Evolutionary conservation across 306 rosid genomes (phyloP).

Genomic region (Lotus japonicus): DNA sequence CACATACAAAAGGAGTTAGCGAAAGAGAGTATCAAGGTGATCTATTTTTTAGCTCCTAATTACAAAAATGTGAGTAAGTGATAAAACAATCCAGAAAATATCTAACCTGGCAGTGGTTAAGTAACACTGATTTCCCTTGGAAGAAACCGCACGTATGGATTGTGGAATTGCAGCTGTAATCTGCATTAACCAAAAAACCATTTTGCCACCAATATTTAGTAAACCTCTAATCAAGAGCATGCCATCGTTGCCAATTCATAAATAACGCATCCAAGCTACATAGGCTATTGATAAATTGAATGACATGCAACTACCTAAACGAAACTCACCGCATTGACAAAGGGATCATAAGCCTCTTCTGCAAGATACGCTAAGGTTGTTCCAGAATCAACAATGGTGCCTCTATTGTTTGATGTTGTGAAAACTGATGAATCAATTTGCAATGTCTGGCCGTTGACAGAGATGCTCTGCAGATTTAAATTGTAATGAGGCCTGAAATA

Average conservation of each 20-base stretch:
- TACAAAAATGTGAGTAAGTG: not conserved
- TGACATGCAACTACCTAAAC: conserved; percentile 7
- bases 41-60: not conserved
- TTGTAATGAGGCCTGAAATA: conserved; percentile 93
- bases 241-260: not conserved
- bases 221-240: conserved; percentile 6
- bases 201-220: conserved; percentile 11
- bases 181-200: conserved; percentile 33
- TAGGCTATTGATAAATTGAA: conserved; percentile 5
- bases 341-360: conserved; percentile 77
- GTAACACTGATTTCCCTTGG: conserved; percentile 76
- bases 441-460: conserved; percentile 67
- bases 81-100: not conserved
- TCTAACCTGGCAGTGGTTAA: conserved; percentile 69
- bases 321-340: conserved; percentile 75
- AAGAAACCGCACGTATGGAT: conserved; percentile 46
- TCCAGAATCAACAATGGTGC: conserved; percentile 94
- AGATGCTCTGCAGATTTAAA: conserved; percentile 81
- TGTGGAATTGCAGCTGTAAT: conserved; percentile 55
- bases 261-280: conserved; percentile 12
- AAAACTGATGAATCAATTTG: conserved; percentile 63
- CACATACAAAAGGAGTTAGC: conserved; percentile 13
- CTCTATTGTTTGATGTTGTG: conserved; percentile 68
- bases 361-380: conserved; percentile 97
- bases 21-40: conserved; percentile 12